Evolutionary conservation across 2,329 filamentous ascomycete species (phyloP).

Genomic region (Pseudopyricularia javanii): DNA sequence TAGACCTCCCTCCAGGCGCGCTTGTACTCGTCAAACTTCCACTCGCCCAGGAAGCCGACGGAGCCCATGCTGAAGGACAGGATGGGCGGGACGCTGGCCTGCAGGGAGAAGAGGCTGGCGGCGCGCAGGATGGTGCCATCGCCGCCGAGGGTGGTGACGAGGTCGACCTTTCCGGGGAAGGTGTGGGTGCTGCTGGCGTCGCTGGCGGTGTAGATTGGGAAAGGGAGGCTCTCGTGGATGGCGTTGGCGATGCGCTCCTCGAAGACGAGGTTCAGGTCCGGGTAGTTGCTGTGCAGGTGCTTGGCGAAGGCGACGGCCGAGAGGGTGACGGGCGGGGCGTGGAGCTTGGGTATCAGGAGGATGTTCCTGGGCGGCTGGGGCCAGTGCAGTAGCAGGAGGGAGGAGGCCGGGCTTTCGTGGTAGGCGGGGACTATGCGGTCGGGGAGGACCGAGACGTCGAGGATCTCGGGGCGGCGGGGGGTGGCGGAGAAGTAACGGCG

Average conservation of each 20-base stretch:
- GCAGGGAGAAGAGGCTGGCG: conserved; percentile 74
- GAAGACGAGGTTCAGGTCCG: conserved; percentile 68
- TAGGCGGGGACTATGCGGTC: conserved; percentile 50
- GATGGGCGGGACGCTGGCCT: conserved; percentile 73
- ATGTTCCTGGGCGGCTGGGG: conserved; percentile 42
- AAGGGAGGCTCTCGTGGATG: conserved; percentile 57
- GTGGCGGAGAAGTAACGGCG: conserved; percentile 37
- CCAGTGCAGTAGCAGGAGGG: conserved; percentile 42
- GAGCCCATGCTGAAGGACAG: conserved; percentile 96
- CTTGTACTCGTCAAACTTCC: conserved; percentile 91
- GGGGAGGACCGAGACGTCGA: conserved; percentile 35
- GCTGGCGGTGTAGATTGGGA: conserved; percentile 57
- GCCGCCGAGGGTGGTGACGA: conserved; percentile 82
- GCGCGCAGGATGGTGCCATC: conserved; percentile 86
- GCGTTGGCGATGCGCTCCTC: conserved; percentile 63
- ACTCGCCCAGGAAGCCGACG: conserved; percentile 87
- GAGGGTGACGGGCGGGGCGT: conserved; percentile 36
- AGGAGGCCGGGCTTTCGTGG: conserved; percentile 43
- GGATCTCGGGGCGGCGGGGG: conserved; percentile 29
- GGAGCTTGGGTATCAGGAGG: conserved; percentile 46
- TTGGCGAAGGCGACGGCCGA: conserved; percentile 46
- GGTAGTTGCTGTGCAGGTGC: conserved; percentile 71
- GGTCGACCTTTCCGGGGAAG: conserved; percentile 71
- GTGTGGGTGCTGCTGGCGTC: conserved; percentile 28
- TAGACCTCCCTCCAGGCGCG: conserved; percentile 86